These are phyloP conservation scores for Hypoxylon lenormandii DNA, from an alignment of 495 filamentous ascomycete species.

Conservation along the genomic window DNA sequence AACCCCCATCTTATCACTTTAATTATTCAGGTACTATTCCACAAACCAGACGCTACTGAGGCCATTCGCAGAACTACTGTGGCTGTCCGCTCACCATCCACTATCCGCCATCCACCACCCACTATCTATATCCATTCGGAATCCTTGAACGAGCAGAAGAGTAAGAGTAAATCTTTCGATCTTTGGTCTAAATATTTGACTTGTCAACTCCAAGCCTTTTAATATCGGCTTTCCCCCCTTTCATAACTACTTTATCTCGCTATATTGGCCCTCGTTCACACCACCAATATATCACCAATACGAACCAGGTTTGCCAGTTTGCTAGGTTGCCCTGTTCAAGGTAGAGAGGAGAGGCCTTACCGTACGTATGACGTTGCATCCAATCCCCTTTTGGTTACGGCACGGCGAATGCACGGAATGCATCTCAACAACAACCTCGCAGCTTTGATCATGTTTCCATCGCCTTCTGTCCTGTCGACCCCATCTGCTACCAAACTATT, in stretches of 20 bases:
- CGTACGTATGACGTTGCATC: constrained; percentile 48
- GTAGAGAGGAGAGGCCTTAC: not conserved
- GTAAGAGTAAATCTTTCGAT: too few species aligned
- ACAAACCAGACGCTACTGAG: not conserved
- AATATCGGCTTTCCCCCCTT: too few species aligned
- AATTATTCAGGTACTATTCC: too few species aligned
- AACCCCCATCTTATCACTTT: too few species aligned
- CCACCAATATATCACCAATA: not conserved
- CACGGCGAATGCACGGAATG: constrained; percentile 22
- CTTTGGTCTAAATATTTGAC: too few species aligned
- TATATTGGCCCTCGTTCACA: too few species aligned
- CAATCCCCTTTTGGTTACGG: constrained; percentile 37
- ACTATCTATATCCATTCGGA: not conserved
- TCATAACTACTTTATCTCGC: too few species aligned
- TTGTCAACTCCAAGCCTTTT: too few species aligned
- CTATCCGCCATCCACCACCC: too few species aligned
- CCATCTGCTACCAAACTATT: constrained; percentile 15
- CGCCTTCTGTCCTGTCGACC: constrained; percentile 33
- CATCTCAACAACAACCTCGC: constrained; percentile 30
- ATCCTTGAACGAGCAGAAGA: not conserved
- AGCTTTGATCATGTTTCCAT: constrained; percentile 31
- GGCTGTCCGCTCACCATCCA: too few species aligned
- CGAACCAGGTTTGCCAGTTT: not conserved
- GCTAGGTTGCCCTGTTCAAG: not conserved
- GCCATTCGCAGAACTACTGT: not conserved